A percentile compares a stretch with the other conserved stretches of the same genome.
These are phyloP conservation scores for Orbilia ellipsospora DNA, from an alignment of 2,329 filamentous ascomycete genomes.

Conservation along the genomic window DNA sequence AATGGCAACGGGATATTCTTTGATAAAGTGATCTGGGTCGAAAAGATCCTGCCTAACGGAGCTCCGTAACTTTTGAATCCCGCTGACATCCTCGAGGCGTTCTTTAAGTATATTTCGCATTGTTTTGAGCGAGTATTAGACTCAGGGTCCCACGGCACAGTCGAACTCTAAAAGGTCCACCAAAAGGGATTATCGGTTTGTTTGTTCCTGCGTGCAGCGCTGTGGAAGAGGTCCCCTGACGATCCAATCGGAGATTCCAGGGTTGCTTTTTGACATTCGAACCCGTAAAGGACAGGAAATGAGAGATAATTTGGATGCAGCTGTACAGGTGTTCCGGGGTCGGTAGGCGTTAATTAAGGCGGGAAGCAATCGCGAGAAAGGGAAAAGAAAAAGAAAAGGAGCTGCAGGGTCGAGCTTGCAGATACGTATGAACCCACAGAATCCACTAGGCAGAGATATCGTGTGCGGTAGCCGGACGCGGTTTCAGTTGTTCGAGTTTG, in stretches of 20 bases:
- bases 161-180: slow-evolving; percentile 18
- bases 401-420: neutral
- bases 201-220: slow-evolving; percentile 1
- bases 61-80: slow-evolving; percentile 48
- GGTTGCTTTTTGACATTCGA: slow-evolving; percentile 33
- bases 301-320: slow-evolving; percentile 35
- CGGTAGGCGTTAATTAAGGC: slow-evolving; percentile 51
- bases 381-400: neutral
- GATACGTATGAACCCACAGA: neutral
- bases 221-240: slow-evolving; percentile 30
- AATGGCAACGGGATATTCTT: slow-evolving; percentile 37
- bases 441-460: slow-evolving; percentile 1
- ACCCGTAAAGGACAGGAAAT: slow-evolving; percentile 50
- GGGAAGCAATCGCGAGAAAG: slow-evolving; percentile 48
- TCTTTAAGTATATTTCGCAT: slow-evolving; percentile 55
- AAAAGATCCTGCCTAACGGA: slow-evolving; percentile 52
- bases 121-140: slow-evolving; percentile 48
- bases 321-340: slow-evolving; percentile 34
- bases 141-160: slow-evolving; percentile 10
- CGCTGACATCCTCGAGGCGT: slow-evolving; percentile 48
- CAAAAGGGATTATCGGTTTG: neutral
- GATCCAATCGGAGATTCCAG: slow-evolving; percentile 16
- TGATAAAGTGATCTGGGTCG: slow-evolving; percentile 48
- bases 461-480: slow-evolving; percentile 37
- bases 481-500: slow-evolving; percentile 36